Evolutionary conservation across 768 basidiomycete genomes (phyloP).

Genomic region (Termitomyces sp.): DNA sequence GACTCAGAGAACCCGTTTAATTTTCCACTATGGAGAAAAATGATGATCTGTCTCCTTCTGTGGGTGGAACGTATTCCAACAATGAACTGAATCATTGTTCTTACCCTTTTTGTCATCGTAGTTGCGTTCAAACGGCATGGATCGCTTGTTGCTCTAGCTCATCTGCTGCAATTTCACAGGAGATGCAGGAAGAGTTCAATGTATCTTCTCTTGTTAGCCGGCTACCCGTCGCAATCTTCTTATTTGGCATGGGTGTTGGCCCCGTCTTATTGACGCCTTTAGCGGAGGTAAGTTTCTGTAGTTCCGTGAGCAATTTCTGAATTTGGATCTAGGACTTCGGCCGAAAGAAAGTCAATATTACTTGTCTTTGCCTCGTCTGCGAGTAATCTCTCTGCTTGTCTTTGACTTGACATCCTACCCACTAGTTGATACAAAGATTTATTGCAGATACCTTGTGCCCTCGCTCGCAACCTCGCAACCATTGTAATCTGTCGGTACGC

Average conservation of each 20-base stretch:
- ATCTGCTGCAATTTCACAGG: slow-evolving; percentile 10
- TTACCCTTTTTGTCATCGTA: neutral
- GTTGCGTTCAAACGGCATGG: slow-evolving; percentile 15
- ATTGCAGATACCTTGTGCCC: slow-evolving; percentile 17
- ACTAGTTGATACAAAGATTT: slow-evolving; percentile 11
- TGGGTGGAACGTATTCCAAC: neutral
- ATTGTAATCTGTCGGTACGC: slow-evolving; percentile 15
- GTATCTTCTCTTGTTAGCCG: slow-evolving; percentile 11
- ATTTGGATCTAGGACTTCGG: slow-evolving; percentile 13
- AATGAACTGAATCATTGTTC: neutral
- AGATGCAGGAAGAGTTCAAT: slow-evolving; percentile 14
- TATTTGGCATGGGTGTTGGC: slow-evolving; percentile 15
- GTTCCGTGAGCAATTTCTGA: neutral
- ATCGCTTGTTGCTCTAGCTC: slow-evolving; percentile 16
- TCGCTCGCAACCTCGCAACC: slow-evolving; percentile 12
- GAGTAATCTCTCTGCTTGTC: slow-evolving; percentile 2
- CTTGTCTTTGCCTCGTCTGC: slow-evolving; percentile 15
- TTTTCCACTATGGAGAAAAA: slow-evolving; percentile 15
- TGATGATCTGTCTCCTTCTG: slow-evolving; percentile 14
- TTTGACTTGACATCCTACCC: slow-evolving; percentile 12
- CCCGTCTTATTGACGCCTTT: slow-evolving; percentile 17
- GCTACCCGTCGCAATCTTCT: slow-evolving; percentile 16
- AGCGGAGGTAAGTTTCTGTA: slow-evolving; percentile 10
- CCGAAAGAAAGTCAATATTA: slow-evolving; percentile 14
- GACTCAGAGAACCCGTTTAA: slow-evolving; percentile 18